phyloP scores from a whole-genome alignment of 148 eudicot species.

The Rhododendron vialii region DNA sequence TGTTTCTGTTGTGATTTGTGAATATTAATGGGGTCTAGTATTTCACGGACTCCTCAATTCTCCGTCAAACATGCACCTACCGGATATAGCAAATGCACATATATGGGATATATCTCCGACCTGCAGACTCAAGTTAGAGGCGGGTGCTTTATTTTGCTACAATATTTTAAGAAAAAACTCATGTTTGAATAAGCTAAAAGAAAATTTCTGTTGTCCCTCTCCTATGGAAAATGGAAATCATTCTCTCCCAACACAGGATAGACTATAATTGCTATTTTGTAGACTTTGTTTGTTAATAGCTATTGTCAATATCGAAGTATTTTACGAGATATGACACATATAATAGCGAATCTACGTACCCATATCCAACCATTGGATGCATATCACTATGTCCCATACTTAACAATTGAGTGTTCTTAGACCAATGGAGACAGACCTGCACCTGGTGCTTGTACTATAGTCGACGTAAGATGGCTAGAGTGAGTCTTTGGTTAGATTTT shows the following conservation, averaged over 20 bases:
- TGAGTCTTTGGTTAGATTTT: not conserved
- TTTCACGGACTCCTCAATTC: not conserved
- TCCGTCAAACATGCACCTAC: not conserved
- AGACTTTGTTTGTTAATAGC: not conserved
- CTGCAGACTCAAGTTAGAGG: not conserved
- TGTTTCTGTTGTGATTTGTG: not conserved
- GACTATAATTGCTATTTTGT: not conserved
- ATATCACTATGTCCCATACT: not conserved
- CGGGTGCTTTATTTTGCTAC: not conserved
- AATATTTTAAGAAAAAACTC: not conserved
- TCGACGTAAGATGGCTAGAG: not conserved
- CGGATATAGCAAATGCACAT: too few species aligned
- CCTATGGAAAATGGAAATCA: not conserved
- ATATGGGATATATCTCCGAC: not conserved
- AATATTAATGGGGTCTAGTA: not conserved
- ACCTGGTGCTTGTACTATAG: not conserved
- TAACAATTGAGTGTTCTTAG: not conserved
- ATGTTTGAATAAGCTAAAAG: too few species aligned
- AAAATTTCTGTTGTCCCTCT: not conserved
- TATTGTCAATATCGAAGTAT: too few species aligned
- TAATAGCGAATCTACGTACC: not conserved
- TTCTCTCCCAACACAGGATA: not conserved
- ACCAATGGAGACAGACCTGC: not conserved
- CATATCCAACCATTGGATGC: not conserved
- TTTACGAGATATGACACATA: too few species aligned